Conservation (phyloP, 345 rosid genomes). For the Euphorbia lathyris region DNA sequence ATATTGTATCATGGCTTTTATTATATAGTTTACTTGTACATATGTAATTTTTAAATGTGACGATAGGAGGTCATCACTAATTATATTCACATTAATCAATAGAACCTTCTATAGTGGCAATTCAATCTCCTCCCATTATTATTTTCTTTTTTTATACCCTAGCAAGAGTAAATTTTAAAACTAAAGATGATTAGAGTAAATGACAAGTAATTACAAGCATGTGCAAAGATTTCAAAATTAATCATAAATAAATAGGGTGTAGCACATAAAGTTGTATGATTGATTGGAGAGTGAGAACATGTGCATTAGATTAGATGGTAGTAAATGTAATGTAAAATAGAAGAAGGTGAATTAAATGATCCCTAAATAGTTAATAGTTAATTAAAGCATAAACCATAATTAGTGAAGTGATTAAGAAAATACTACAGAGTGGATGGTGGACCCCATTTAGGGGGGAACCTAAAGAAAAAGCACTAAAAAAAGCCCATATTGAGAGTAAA, state of each 20-base stretch:
- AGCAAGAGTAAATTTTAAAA: neutral
- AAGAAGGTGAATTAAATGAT: neutral
- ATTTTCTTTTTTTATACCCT: neutral
- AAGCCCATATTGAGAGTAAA: slow-evolving; percentile 22
- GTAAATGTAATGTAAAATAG: no score
- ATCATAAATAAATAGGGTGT: neutral
- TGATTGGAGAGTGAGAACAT: slow-evolving; percentile 34
- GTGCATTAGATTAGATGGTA: slow-evolving; percentile 21
- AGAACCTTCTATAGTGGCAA: slow-evolving; percentile 20
- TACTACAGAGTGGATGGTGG: slow-evolving; percentile 3
- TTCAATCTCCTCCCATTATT: slow-evolving; percentile 10
- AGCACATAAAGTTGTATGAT: slow-evolving; percentile 10
- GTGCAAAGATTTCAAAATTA: slow-evolving; percentile 23
- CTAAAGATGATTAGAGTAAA: slow-evolving; percentile 17
- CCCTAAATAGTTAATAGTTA: slow-evolving; percentile 4
- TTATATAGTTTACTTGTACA: neutral
- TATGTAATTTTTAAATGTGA: no score
- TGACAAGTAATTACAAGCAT: slow-evolving; percentile 27
- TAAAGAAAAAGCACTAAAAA: slow-evolving; percentile 24
- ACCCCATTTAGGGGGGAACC: slow-evolving; percentile 13
- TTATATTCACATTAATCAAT: no score
- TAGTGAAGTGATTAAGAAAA: slow-evolving; percentile 8
- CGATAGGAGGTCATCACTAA: slow-evolving; percentile 2
- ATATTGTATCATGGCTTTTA: neutral
- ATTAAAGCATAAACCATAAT: slow-evolving; percentile 9